phyloP scores from a whole-genome alignment of 2,329 filamentous ascomycete genomes.

The Colletotrichum eleusines region DNA sequence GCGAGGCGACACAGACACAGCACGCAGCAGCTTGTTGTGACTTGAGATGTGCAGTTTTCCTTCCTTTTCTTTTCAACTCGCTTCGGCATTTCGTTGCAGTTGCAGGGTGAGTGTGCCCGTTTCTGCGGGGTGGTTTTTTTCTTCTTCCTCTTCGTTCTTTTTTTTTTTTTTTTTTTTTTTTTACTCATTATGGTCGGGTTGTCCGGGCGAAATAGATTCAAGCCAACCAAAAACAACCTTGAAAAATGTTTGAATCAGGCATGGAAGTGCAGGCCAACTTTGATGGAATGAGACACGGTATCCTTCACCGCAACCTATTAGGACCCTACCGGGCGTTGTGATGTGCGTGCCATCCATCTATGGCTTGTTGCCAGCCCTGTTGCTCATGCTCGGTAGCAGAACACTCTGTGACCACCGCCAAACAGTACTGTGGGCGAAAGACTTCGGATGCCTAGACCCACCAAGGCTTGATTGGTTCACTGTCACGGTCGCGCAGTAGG shows the following conservation, averaged over 20 bases:
- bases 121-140: not conserved
- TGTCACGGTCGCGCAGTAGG: slow-evolving; percentile 17
- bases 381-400: slow-evolving; percentile 18
- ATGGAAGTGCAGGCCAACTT: slow-evolving; percentile 35
- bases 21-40: slow-evolving; percentile 15
- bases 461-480: slow-evolving; percentile 33
- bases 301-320: slow-evolving; percentile 19
- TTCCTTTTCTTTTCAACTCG: slow-evolving; percentile 11
- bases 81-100: not conserved
- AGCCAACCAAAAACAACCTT: not conserved
- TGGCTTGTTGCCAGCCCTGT: slow-evolving; percentile 12
- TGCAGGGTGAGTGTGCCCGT: slow-evolving; percentile 18
- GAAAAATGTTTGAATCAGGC: slow-evolving; percentile 25
- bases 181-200: not conserved
- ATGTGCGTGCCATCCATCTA: slow-evolving; percentile 20
- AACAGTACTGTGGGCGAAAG: slow-evolving; percentile 15
- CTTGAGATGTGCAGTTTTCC: slow-evolving; percentile 22
- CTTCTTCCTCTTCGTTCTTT: not conserved
- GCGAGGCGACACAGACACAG: not conserved
- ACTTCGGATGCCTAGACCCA: slow-evolving; percentile 26
- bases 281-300: slow-evolving; percentile 36
- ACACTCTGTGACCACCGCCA: slow-evolving; percentile 28
- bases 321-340: slow-evolving; percentile 1
- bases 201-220: slow-evolving; percentile 9
- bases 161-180: not conserved